Evolutionary conservation across 208 protist species (phyloP).

Genomic region (Endotrypanum monterogeii): DNA sequence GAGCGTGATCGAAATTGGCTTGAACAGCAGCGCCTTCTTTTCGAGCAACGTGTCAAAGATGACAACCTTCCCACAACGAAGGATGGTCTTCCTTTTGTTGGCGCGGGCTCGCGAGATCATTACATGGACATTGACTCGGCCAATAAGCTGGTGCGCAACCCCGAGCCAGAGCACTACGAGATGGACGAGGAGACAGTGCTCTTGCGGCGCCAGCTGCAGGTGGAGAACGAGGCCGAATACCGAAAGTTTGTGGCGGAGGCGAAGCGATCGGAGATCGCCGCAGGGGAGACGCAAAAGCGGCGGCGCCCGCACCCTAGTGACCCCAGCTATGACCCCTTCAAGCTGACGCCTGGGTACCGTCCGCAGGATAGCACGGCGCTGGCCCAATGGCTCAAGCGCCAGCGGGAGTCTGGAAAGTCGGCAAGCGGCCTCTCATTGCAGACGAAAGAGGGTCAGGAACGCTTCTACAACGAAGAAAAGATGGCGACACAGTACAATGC

Average conservation of each 20-base stretch:
- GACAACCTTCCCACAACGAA: conserved; percentile 60
- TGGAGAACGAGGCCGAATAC: conserved; percentile 89
- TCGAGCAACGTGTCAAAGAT: conserved; percentile 39
- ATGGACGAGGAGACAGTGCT: conserved; percentile 80
- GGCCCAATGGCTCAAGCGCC: conserved; percentile 88
- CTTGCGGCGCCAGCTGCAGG: conserved; percentile 83
- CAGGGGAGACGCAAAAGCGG: conserved; percentile 70
- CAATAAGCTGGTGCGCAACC: conserved; percentile 61
- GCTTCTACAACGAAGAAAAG: conserved; percentile 92
- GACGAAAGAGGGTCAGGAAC: conserved; percentile 83
- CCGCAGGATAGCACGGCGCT: conserved; percentile 83
- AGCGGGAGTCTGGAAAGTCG: conserved; percentile 80
- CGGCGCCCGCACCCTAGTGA: conserved; percentile 82
- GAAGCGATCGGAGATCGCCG: conserved; percentile 63
- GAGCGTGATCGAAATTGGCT: conserved; percentile 82
- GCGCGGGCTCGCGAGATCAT: conserved; percentile 42
- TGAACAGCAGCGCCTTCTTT: conserved; percentile 40
- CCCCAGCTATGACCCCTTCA: conserved; percentile 89
- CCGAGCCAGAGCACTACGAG: conserved; percentile 74
- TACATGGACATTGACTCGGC: conserved; percentile 78
- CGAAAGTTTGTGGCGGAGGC: conserved; percentile 85
- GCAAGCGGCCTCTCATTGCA: conserved; percentile 75
- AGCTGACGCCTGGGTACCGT: conserved; percentile 81
- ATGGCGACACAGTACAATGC: conserved; percentile 92
- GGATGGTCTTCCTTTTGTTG: conserved; percentile 74